Base-by-base conservation (phyloP, 2,329 filamentous ascomycete species). In the Fusarium napiforme region DNA sequence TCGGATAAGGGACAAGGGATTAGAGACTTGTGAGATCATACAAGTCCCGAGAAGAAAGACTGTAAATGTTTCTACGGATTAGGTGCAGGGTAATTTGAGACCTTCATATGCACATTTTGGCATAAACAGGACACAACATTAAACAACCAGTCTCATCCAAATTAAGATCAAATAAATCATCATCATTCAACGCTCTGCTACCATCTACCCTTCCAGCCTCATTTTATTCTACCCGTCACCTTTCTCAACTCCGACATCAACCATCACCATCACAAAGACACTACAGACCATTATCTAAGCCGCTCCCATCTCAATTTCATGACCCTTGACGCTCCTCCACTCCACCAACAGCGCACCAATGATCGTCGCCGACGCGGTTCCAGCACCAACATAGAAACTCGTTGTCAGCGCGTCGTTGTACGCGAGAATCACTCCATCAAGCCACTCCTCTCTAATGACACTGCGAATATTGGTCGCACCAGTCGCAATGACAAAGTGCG, bases 241-340 rank as follows among this genome's bases (percentile, higher is more conserved):
- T 34, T 12, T 23, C 32, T 37, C 36, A 18, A 10, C 21, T 19
- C 16, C 21, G 15, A 36, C 18, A n/a, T n/a, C 52, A 23, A 9
- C 23, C 36, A 47, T 42, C n/a, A 34, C 8, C n/a, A 30, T 11
- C 19, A 46, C 14, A 16, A 4, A n/a, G 12, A 19, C 28, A 53
- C 36, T 4, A 1, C 3, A 26, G 50, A 21, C 5, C 40, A 36
- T 36, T 16, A 39, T 12, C 72, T 78, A 79, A 19, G 71, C 75
- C 42, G 47, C 75, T 9, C 74, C 74, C 78, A 79, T 75, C 58
- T 80, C 79, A 43, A 81, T 71, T 14, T 87, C 87, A 81, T 87
- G 88, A 9, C 87, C 87, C 77, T 88, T 90, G 28, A 90, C 85
- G 65, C 85, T 89, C 83, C 85, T 87, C 86, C 86, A 88, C 77